Evolutionary conservation across 441 rosid genomes (phyloP), one percentile per base, ranked within the genome.

Genomic region (Melastoma candidum): DNA sequence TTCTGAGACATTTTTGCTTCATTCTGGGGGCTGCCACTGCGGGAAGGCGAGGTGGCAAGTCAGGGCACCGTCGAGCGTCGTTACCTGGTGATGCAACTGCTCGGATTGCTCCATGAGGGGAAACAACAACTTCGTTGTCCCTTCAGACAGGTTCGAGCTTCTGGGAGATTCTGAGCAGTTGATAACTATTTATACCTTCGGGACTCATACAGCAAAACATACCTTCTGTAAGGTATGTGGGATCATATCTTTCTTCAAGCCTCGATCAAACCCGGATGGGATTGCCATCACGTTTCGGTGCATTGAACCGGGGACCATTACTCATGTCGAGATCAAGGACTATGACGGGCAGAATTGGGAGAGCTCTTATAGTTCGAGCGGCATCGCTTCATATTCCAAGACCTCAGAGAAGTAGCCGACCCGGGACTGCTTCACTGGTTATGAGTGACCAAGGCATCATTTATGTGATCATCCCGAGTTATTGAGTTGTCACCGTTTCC

Each of bases 221-320:
- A 90, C 81, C 1, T 90, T 90, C 76, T 84, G 95, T 61, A 86
- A 86, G 64, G 69, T 82, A 46, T 86, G 89, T 53, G 92, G 97
- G 46, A 86, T 90, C 55, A 74, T 89, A 11, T 90, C 94, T 0
- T 86, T 82, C 56, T 86, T 74, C 44, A 61, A 29, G 25, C 94
- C 95, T 0, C 72, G 94, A 46, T 82, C 94, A 26, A 82, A 86
- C 65, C 85, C 92, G 0, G 94, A 86, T 68, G 94, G 90, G 8
- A 43, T 84, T 53, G 80, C 95, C 0, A 59, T 90, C 49, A 67
- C 87, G 4, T 69, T 54, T 54, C 68, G 57, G 67, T 84, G 95
- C 36, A 78, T 84, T 46, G 88, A 90, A 27, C 54, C 78, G 0
- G 87, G 87, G 48, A 86, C 95, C 3, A 66, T 90, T 14, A 51